Conservation (phyloP, 2,329 filamentous ascomycete genomes). For the Neofusicoccum cordaticola region DNA sequence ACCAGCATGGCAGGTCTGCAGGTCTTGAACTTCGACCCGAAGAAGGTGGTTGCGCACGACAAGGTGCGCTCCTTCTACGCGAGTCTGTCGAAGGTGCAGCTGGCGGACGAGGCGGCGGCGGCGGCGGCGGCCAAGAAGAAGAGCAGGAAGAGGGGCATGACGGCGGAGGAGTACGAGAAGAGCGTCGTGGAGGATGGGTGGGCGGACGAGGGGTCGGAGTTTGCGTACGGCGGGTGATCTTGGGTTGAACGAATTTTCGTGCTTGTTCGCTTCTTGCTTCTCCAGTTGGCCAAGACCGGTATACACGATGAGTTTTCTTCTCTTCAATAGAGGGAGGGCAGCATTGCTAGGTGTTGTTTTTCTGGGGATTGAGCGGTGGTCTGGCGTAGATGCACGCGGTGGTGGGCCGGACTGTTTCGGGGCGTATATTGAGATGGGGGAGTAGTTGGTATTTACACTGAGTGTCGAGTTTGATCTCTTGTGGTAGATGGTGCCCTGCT, state of each 20-base stretch:
- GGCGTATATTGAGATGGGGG: too few species aligned
- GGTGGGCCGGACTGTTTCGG: too few species aligned
- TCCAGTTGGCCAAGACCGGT: too few species aligned
- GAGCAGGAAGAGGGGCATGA: constrained; percentile 16
- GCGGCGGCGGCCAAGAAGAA: constrained; percentile 26
- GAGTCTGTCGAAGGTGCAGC: constrained; percentile 71
- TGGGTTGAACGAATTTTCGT: neutral
- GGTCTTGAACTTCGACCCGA: constrained; percentile 82
- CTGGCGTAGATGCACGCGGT: too few species aligned
- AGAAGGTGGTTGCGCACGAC: constrained; percentile 91
- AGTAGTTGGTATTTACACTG: too few species aligned
- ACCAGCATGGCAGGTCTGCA: constrained; percentile 84
- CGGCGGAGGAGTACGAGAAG: constrained; percentile 31
- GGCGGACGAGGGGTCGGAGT: constrained; percentile 18
- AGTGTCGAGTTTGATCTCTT: too few species aligned
- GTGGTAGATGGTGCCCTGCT: too few species aligned
- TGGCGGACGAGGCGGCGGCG: constrained; percentile 24
- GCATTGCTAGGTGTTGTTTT: too few species aligned
- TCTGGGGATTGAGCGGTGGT: too few species aligned
- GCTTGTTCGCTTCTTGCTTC: neutral
- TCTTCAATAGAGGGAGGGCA: too few species aligned
- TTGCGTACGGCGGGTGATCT: neutral
- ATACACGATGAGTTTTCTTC: too few species aligned
- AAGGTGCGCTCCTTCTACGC: constrained; percentile 83
- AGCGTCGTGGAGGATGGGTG: constrained; percentile 24